Evolutionary conservation across 441 rosid genomes (phyloP).

Genomic region (Eugenia klotzschiana): DNA sequence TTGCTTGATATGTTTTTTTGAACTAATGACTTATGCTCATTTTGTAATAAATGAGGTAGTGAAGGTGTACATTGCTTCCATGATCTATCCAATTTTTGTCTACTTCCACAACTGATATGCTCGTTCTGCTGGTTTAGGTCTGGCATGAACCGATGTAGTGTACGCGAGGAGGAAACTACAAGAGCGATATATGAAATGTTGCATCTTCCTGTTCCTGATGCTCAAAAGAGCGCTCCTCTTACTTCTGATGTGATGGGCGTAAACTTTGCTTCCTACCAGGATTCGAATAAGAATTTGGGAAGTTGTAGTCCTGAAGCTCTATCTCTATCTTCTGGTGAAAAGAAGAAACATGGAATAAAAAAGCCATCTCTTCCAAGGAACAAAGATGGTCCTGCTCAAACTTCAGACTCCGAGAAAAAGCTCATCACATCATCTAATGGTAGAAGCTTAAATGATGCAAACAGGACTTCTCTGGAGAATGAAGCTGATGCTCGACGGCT

Average conservation of each 20-base stretch:
- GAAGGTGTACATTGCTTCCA: not conserved
- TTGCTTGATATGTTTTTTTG: not conserved
- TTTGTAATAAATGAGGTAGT: not conserved
- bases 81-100: not conserved
- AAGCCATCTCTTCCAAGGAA: constrained; percentile 9
- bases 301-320: constrained; percentile 11
- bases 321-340: constrained; percentile 16
- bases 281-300: constrained; percentile 15
- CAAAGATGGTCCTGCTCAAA: constrained; percentile 23
- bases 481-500: constrained; percentile 19
- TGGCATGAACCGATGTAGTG: constrained; percentile 59
- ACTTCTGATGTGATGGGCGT: constrained; percentile 16
- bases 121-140: constrained; percentile 43
- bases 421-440: constrained; percentile 11
- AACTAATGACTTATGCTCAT: not conserved
- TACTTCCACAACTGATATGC: constrained; percentile 13
- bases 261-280: constrained; percentile 11
- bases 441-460: constrained; percentile 24
- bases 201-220: constrained; percentile 31
- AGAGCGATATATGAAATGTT: constrained; percentile 36
- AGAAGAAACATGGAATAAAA: constrained; percentile 30
- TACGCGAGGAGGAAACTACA: constrained; percentile 70
- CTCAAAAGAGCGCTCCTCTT: constrained; percentile 28
- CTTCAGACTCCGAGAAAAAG: constrained; percentile 29
- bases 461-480: constrained; percentile 21